Base-by-base conservation (phyloP, 768 basidiomycete genomes). In the Lentinula boryana region DNA sequence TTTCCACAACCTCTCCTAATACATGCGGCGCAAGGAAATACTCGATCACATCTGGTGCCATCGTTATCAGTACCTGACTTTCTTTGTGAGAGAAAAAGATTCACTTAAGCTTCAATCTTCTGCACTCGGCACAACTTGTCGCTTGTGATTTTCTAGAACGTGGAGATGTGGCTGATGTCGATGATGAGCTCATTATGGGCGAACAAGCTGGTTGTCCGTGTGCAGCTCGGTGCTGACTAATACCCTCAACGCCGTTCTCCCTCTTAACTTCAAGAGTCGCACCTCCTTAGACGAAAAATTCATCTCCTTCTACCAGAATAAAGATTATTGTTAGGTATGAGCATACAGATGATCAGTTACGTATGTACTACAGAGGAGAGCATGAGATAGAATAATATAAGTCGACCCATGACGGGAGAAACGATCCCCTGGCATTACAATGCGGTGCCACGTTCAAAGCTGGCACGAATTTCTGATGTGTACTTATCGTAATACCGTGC, bases 391-490 rank as follows among this genome's bases (percentile, higher is more conserved):
- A 2, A 32, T 51, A 23, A 12, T 21, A 21, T 5, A 52, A 10
- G 33, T 15, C 12, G 13, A n/a, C 5, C 13, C 16, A 43, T 6
- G 41, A 38, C 31, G 7, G 0, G 21, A 50, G 12, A 50, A 9
- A 50, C 49, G 27, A 23, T 15, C 49, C 27, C 8, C 12, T 23
- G 27, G 10, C 9, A 16, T 18, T 36, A 35, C 18, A 98, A 74
- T 33, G 95, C 95, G 7, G 95, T 96, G 56, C 96, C 96, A 65
- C 96, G 88, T 71, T 99, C 96, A 80, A 98, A 98, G 74, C 94
- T 98, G 23, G 93, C 94, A 53, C 95, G 87, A 64, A 98, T 98
- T 72, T 98, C 95, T 46, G 91, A 76, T 1, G 97, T 99, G 69
- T 98, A 97, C 69, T 96, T 95, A 83, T 96, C 92, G 79, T 93